Conservation (phyloP, 257 asterid genomes). For the Gentiana dahurica region DNA sequence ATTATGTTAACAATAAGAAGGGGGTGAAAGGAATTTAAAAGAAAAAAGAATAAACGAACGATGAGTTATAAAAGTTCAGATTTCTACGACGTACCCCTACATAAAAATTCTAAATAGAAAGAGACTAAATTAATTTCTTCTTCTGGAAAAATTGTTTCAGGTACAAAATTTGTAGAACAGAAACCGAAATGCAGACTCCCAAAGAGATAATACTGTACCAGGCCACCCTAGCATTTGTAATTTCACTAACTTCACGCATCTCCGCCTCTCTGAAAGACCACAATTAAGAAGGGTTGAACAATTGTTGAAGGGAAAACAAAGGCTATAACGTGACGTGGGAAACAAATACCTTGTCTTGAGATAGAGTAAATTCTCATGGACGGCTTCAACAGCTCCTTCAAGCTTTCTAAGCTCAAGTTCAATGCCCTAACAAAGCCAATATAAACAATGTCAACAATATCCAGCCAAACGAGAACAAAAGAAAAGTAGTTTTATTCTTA, state of each 20-base stretch:
- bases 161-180: conserved; percentile 45
- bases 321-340: background rate
- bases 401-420: conserved; percentile 89
- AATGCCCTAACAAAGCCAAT: conserved; percentile 48
- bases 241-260: conserved; percentile 59
- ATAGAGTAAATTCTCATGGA: conserved; percentile 68
- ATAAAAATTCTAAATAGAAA: conserved; percentile 14
- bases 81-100: conserved; percentile 1
- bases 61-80: conserved; percentile 3
- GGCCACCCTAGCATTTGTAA: conserved; percentile 63
- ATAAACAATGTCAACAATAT: conserved; percentile 11
- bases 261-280: conserved; percentile 57
- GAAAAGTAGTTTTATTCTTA: background rate
- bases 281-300: background rate
- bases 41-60: background rate
- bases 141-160: conserved; percentile 66
- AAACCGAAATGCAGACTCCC: conserved; percentile 54
- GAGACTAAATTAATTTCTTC: conserved; percentile 73
- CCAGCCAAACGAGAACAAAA: background rate
- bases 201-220: conserved; percentile 70
- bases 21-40: background rate
- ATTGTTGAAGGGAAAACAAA: conserved; percentile 5
- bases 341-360: conserved; percentile 53
- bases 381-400: conserved; percentile 84
- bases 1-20: background rate